Base-by-base conservation (phyloP, 1,284 basidiomycete genomes). In the Irpex rosettiformis region DNA sequence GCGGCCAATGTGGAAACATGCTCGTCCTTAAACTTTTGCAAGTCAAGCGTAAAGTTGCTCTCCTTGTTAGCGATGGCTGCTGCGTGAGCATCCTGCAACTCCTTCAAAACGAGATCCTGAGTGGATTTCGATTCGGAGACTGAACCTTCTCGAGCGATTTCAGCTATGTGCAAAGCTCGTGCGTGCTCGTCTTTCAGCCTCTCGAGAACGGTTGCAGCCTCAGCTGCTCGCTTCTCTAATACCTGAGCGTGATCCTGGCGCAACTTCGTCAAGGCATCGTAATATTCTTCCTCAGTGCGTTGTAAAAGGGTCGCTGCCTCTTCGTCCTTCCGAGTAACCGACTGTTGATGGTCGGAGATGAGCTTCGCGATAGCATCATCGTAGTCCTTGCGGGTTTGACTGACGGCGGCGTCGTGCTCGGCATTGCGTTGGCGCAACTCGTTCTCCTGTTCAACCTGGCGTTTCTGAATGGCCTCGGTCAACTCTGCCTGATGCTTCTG, bases 201-300 rank as follows among this genome's bases (percentile, higher is more conserved):
- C 56, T 87, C 84, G 25, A 91, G 73, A 7, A 77, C 76, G 1
- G 81, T 82, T 37, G 79, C 75, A n/a, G 79, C 74, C 58, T 93
- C 88, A 4, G 77, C 76, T 1, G 79, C 74, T 56, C 87, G 80
- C 65, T 79, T 83, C 65, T 82, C 80, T 53, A 91, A 70, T 22
- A 79, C 76, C 58, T 84, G 82, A 2, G 83, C 79, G 64, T 92
- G 88, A 66, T 90, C 87, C 11, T 69, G 74, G 29, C 87, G 84
- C 43, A 91, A 79, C 66, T 86, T 89, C 18, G 84, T 87, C 51
- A 94, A 73, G 16, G 83, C 85, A 55, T 89, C 84, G 68, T 91
- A 91, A 66, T 90, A 91, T 65, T 92, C 86, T 66, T 89, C 89
- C 66, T 91, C 88, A 2, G 86, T 89, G 52, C 78, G 81, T 60